Base-by-base conservation (phyloP, 352 stramenopile genomes). In the Globisporangium polare region DNA sequence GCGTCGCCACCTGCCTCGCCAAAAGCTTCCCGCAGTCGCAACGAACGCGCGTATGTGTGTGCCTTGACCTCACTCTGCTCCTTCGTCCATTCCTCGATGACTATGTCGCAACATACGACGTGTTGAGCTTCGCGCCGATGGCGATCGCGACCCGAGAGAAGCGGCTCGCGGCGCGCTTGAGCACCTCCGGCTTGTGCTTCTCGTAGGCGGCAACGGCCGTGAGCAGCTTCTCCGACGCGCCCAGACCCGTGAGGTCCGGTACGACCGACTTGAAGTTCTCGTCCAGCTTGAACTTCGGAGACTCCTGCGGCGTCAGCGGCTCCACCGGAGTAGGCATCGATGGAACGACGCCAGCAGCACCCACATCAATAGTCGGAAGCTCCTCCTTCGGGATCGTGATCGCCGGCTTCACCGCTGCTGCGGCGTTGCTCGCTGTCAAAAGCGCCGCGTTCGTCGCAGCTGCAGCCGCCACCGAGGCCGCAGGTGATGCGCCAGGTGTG, bases 161-260 rank as follows among this genome's bases (percentile, higher is more conserved):
- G 24, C 80, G 75, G 22, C 61, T 62, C 10, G 83, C 74, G 17
- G 79, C 72, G 10, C 83, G 78, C 46, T 88, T 83, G 45, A 94
- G 58, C 41, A 94, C 83, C 35, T 91, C 79, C 2, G 85, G 85
- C 18, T 92, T 90, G 59, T 94, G 79, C 63, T 94, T 94, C 63
- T 91, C 85, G 53, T 89, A 92, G 12, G 85, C 83, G 24, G 85
- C 78, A 24, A 94, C 83, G 1, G 83, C 85, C 22, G 82, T 89
- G 43, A 94, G 68, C 35, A 94, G 70, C 58, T 88, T 90, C 68
- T 94, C 85, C 2, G 85, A 89, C 6, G 85, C 83, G 53, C 74
- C 76, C 26, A 94, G 67, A 18, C 80, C 85, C 41, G 80, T 88
- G 58, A 92, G 74, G 51, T 92, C 83, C 3, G 83, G 83, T 42